phyloP scores from a whole-genome alignment of 1,139 yeast genomes.

The Geotrichum restrictum region DNA sequence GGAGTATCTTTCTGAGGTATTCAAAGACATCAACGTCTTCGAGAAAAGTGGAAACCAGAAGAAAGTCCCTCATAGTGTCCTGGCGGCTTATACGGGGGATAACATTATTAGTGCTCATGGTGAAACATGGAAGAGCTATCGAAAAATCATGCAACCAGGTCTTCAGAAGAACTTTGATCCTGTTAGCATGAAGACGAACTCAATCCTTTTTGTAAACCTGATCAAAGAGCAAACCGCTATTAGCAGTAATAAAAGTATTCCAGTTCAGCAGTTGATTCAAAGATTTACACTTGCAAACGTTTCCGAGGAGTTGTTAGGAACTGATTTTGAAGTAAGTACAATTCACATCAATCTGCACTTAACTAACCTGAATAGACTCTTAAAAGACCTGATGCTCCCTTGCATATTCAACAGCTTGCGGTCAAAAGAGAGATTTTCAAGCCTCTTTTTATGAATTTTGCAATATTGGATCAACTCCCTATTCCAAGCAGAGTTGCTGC shows the following conservation, averaged over 20 bases:
- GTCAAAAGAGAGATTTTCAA: conserved; percentile 55
- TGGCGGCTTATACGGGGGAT: conserved; percentile 59
- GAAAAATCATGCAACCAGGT: conserved; percentile 47
- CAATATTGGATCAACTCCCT: conserved; percentile 50
- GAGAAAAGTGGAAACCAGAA: conserved; percentile 60
- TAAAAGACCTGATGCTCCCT: conserved; percentile 33
- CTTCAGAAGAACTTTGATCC: conserved; percentile 49
- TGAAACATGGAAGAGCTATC: conserved; percentile 49
- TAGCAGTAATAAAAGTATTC: conserved; percentile 23
- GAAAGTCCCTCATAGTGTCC: conserved; percentile 55
- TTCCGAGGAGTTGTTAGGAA: conserved; percentile 50
- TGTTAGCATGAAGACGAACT: conserved; percentile 27
- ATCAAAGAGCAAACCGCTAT: conserved; percentile 18
- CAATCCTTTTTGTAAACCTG: conserved; percentile 21
- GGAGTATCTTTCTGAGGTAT: conserved; percentile 45
- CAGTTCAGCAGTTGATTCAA: conserved; percentile 46
- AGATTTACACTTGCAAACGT: conserved; percentile 50
- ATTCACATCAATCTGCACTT: background rate
- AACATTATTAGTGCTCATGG: conserved; percentile 62
- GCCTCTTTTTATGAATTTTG: conserved; percentile 55
- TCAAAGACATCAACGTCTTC: conserved; percentile 49
- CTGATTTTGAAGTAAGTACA: conserved; percentile 42
- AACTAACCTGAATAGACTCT: conserved; percentile 29
- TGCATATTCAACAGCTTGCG: conserved; percentile 44
- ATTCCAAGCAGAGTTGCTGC: conserved; percentile 50